phyloP scores from a whole-genome alignment of 1,284 basidiomycete species.

The Sanghuangporus weigelae region DNA sequence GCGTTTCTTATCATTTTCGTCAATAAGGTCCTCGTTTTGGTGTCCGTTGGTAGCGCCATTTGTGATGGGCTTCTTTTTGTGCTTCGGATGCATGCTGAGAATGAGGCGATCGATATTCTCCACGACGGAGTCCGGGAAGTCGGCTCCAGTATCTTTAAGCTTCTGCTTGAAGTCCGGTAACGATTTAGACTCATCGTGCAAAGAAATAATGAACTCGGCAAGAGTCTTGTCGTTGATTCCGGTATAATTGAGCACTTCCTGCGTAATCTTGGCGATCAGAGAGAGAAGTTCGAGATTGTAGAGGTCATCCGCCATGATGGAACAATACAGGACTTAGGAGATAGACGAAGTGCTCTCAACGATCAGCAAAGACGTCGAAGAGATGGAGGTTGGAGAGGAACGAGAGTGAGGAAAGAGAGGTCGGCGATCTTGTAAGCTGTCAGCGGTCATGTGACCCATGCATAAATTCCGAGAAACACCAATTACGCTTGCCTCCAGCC shows the following conservation, averaged over 20 bases:
- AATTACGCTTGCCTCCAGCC: background rate
- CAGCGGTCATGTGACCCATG: background rate
- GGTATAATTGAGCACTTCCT: conserved; percentile 86
- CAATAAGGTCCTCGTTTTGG: conserved; percentile 32
- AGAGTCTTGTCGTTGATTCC: conserved; percentile 86
- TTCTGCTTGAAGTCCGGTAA: conserved; percentile 78
- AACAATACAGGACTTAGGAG: too few relatives aligned
- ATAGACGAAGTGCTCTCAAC: background rate
- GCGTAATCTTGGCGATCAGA: conserved; percentile 82
- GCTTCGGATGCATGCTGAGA: conserved; percentile 91
- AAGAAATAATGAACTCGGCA: conserved; percentile 91
- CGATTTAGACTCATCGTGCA: conserved; percentile 83
- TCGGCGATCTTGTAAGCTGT: background rate
- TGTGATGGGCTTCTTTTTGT: conserved; percentile 67
- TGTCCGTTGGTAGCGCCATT: conserved; percentile 40
- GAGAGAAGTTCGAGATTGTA: conserved; percentile 90
- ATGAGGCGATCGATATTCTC: conserved; percentile 94
- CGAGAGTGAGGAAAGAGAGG: background rate
- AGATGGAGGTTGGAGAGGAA: background rate
- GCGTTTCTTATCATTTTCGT: conserved; percentile 71
- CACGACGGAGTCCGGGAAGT: conserved; percentile 86
- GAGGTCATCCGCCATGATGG: conserved; percentile 69
- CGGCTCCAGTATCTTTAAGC: conserved; percentile 77
- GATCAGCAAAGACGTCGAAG: background rate
- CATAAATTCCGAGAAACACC: background rate